Evolutionary conservation across 495 filamentous ascomycete genomes (phyloP).

Genomic region (Chaetomidium leptoderma): DNA sequence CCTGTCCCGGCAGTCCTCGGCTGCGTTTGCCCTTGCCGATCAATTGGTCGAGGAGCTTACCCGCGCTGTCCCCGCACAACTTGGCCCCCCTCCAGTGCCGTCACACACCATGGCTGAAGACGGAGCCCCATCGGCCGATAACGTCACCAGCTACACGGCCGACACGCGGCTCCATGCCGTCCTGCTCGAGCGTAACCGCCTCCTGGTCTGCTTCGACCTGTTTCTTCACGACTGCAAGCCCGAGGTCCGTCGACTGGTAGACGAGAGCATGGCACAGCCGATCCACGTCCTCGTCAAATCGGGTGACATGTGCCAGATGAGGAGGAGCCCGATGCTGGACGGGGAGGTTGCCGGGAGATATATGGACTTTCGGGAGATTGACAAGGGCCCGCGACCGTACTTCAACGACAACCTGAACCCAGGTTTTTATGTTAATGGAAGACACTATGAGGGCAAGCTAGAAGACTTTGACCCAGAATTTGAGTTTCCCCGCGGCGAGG

Average conservation of each 20-base stretch:
- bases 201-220: conserved; percentile 9
- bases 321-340: background rate
- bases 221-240: conserved; percentile 9
- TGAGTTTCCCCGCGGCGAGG: background rate
- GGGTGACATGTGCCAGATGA: background rate
- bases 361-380: background rate
- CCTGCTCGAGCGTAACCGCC: conserved; percentile 6
- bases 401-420: background rate
- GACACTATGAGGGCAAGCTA: background rate
- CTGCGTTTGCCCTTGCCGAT: background rate
- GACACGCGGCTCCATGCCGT: conserved; percentile 2
- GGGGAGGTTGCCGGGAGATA: background rate
- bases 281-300: background rate
- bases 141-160: background rate
- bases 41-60: conserved; percentile 1
- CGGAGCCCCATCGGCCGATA: conserved; percentile 1
- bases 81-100: background rate
- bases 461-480: background rate
- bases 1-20: conserved; percentile 5
- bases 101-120: background rate
- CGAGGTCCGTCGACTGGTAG: conserved; percentile 3
- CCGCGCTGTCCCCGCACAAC: conserved; percentile 3
- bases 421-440: background rate
- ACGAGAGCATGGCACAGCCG: conserved; percentile 3
- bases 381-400: conserved; percentile 4